A percentile compares a stretch with the other conserved stretches of the same genome.
These are phyloP conservation scores for Fusarium lateritium DNA, from an alignment of 2,329 filamentous ascomycete species.

Conservation along the genomic window DNA sequence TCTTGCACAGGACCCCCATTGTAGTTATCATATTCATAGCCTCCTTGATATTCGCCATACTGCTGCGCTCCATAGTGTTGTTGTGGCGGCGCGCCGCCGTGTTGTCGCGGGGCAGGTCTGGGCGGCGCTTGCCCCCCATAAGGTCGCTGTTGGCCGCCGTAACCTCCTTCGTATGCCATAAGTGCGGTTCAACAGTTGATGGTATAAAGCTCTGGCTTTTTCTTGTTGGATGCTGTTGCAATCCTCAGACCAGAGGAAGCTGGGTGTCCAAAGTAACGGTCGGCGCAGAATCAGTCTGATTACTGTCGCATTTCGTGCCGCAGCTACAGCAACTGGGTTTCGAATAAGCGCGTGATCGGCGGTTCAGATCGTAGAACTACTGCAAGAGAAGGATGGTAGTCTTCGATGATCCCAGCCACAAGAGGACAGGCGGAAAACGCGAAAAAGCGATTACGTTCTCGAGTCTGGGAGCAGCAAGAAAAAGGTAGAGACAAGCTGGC, in stretches of 20 bases:
- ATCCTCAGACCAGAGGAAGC: constrained; percentile 6
- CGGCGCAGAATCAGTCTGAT: constrained; percentile 39
- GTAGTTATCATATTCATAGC: constrained; percentile 63
- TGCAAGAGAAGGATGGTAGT: constrained; percentile 26
- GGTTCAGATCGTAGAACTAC: constrained; percentile 36
- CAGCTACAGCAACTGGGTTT: constrained; percentile 41
- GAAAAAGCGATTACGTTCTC: constrained; percentile 9
- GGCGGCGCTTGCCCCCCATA: constrained; percentile 64
- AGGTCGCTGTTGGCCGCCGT: constrained; percentile 62
- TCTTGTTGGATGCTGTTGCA: constrained; percentile 13
- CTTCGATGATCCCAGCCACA: constrained; percentile 27
- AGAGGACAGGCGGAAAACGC: neutral
- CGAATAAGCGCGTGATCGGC: constrained; percentile 43
- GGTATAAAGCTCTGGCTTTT: neutral
- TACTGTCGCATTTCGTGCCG: constrained; percentile 50
- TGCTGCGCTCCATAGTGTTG: constrained; percentile 57
- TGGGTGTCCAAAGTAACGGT: constrained; percentile 15
- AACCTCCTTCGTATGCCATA: constrained; percentile 68
- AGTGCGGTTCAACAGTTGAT: constrained; percentile 12
- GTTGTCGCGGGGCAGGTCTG: constrained; percentile 58
- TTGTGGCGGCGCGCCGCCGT: constrained; percentile 51
- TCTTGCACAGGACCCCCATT: constrained; percentile 59
- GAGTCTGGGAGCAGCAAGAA: constrained; percentile 15
- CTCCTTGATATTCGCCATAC: constrained; percentile 63
- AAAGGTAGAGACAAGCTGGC: constrained; percentile 14